phyloP scores from a whole-genome alignment of 495 filamentous ascomycete genomes.

The Aspergillus sclerotiicarbonarius region DNA sequence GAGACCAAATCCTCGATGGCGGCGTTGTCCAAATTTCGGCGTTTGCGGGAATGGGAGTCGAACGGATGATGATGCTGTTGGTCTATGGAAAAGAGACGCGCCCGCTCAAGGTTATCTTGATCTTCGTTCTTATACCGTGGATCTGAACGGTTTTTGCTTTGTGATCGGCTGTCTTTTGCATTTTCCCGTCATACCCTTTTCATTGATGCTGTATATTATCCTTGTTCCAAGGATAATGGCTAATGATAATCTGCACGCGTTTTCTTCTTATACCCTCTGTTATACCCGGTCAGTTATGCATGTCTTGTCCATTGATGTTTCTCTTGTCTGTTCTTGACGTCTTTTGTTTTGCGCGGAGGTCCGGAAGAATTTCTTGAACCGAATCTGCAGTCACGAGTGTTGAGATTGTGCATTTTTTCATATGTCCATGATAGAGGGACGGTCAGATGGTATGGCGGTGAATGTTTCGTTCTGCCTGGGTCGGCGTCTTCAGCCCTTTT shows the following conservation, averaged over 20 bases:
- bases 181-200: slow-evolving; percentile 29
- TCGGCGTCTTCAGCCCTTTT: slow-evolving; percentile 4
- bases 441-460: slow-evolving; percentile 17
- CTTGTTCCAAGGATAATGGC: slow-evolving; percentile 24
- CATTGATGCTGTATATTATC: slow-evolving; percentile 26
- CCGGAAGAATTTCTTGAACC: background rate
- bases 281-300: slow-evolving; percentile 32
- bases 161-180: slow-evolving; percentile 17
- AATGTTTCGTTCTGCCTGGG: slow-evolving; percentile 1
- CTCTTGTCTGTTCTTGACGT: slow-evolving; percentile 18
- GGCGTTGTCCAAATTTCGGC: slow-evolving; percentile 32
- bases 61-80: slow-evolving; percentile 6
- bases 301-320: slow-evolving; percentile 16
- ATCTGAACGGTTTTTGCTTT: slow-evolving; percentile 3
- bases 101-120: no score
- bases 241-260: slow-evolving; percentile 42
- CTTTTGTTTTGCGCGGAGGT: background rate
- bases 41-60: slow-evolving; percentile 22
- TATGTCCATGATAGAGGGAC: slow-evolving; percentile 23
- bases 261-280: slow-evolving; percentile 47
- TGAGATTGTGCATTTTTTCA: slow-evolving; percentile 16
- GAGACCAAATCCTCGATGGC: slow-evolving; percentile 11
- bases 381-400: slow-evolving; percentile 15
- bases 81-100: slow-evolving; percentile 1
- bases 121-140: slow-evolving; percentile 11